Evolutionary conservation across 345 rosid species (phyloP).

Genomic region (Eucalyptus sp.): DNA sequence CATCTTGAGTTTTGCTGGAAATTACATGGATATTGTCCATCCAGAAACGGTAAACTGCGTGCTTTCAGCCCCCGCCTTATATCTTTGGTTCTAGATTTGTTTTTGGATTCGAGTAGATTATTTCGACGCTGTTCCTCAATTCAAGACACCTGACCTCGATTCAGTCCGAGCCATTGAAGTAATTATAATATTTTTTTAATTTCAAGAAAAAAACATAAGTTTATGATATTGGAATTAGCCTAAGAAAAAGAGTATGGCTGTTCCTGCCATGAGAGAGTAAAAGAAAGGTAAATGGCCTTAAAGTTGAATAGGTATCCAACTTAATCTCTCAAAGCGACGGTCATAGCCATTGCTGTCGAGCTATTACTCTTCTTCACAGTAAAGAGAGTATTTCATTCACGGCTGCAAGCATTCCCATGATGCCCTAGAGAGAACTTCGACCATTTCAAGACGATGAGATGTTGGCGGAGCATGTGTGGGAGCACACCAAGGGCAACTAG

Average conservation of each 20-base stretch:
- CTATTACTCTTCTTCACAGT: not conserved
- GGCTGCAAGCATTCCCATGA: not conserved
- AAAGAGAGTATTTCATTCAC: not conserved
- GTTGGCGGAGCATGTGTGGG: too few species aligned
- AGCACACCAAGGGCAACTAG: too few species aligned
- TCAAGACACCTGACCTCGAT: not conserved
- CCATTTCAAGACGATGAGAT: not conserved
- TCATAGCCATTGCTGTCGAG: not conserved
- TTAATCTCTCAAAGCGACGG: not conserved
- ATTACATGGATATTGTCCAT: not conserved
- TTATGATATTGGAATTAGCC: not conserved
- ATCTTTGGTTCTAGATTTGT: not conserved
- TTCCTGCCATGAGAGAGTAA: not conserved
- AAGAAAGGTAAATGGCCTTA: not conserved
- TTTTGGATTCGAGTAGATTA: not conserved
- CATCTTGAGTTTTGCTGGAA: not conserved
- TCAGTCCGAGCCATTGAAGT: not conserved
- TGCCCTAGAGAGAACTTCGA: not conserved
- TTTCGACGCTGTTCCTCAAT: not conserved
- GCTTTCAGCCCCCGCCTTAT: not conserved
- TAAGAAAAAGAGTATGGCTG: not conserved
- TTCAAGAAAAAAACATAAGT: not conserved
- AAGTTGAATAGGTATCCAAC: not conserved
- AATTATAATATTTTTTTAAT: not conserved
- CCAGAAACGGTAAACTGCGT: not conserved